Evolutionary conservation across 768 basidiomycete genomes (phyloP).

Genomic region (Suillus weaverae): DNA sequence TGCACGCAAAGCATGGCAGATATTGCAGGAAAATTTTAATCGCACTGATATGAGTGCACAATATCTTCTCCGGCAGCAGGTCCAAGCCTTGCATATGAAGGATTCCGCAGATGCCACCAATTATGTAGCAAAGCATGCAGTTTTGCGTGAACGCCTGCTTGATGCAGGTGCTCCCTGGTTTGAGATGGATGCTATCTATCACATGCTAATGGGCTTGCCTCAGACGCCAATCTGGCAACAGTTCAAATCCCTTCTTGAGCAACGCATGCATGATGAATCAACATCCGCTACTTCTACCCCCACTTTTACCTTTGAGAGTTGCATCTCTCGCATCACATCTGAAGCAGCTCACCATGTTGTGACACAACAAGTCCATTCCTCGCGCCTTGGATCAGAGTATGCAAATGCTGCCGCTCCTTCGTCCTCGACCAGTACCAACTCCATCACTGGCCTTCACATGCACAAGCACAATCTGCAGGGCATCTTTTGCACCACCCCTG

Average conservation of each 20-base stretch:
- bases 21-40: neutral
- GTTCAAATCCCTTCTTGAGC: no score
- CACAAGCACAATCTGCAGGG: neutral
- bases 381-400: neutral
- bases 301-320: no score
- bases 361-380: neutral
- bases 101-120: no score
- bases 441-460: neutral
- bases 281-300: no score
- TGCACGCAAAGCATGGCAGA: neutral
- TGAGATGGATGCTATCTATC: no score
- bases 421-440: rapidly evolving
- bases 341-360: neutral
- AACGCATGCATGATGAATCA: no score
- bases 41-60: neutral
- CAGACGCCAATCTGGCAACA: no score
- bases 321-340: no score
- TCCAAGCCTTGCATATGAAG: neutral
- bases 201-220: no score
- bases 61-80: neutral
- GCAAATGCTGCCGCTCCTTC: neutral
- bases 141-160: no score
- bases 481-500: neutral
- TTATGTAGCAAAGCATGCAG: no score
- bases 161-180: no score